These are phyloP conservation scores for Dryas octopetala DNA, from an alignment of 306 rosid species.

Conservation along the genomic window DNA sequence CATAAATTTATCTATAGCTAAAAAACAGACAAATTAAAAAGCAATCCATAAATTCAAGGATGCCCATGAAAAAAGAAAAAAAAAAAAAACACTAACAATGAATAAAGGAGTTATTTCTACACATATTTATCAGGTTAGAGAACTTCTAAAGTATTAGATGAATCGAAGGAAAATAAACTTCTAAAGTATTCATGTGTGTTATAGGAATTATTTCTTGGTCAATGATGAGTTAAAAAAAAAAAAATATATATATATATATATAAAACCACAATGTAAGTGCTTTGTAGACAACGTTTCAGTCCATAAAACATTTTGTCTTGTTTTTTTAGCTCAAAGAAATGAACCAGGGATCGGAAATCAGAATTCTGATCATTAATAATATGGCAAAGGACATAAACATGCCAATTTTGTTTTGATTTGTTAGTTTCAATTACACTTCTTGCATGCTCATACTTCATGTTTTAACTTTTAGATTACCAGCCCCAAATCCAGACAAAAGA, in stretches of 20 bases:
- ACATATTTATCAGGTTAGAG: no score
- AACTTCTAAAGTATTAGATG: no score
- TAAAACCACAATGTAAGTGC: no score
- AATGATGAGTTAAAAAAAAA: no score
- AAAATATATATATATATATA: no score
- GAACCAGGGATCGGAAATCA: not conserved
- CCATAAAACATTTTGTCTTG: not conserved
- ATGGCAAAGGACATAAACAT: not conserved
- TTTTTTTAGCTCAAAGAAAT: not conserved
- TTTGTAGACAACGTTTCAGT: not conserved
- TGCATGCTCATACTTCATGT: not conserved
- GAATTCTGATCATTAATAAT: not conserved
- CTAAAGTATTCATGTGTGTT: not conserved
- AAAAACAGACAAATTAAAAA: not conserved
- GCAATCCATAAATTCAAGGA: not conserved
- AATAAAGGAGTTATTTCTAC: no score
- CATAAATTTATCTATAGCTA: not conserved
- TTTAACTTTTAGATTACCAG: not conserved
- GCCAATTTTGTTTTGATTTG: not conserved
- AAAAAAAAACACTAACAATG: no score
- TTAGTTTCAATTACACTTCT: not conserved
- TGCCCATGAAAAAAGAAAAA: not conserved
- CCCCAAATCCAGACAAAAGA: slow-evolving; percentile 4
- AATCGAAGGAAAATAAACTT: no score
- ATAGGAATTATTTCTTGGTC: not conserved